Conservation (phyloP, 1,284 basidiomycete species). For the Takashimella koratensis region DNA sequence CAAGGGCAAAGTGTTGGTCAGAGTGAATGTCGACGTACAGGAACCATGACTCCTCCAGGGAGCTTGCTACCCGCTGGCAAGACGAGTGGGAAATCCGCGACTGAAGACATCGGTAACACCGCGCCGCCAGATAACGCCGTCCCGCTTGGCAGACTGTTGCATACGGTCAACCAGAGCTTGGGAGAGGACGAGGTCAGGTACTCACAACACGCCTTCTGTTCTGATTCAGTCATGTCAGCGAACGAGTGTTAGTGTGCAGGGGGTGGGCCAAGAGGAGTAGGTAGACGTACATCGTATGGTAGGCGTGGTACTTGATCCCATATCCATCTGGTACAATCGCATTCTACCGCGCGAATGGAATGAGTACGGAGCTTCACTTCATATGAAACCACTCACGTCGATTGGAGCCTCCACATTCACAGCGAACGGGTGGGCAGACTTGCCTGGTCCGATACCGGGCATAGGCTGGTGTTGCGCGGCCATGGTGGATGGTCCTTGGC, state of each 20-base stretch:
- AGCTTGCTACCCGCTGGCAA: constrained; percentile 32
- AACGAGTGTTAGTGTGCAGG: neutral
- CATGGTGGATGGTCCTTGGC: no score
- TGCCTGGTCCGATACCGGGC: constrained; percentile 31
- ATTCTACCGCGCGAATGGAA: no score
- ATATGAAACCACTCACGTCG: constrained; percentile 37
- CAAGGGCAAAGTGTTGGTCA: neutral
- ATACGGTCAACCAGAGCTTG: constrained; percentile 4
- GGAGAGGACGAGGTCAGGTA: neutral
- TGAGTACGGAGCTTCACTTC: no score
- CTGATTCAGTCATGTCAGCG: constrained; percentile 11
- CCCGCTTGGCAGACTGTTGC: constrained; percentile 30
- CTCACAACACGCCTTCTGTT: constrained; percentile 42
- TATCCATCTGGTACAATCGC: constrained; percentile 42
- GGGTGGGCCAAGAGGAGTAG: neutral
- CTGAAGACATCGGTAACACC: constrained; percentile 38
- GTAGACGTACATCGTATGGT: constrained; percentile 39
- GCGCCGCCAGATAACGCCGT: constrained; percentile 39
- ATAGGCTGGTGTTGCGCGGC: neutral
- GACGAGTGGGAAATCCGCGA: constrained; percentile 40
- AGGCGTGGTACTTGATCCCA: constrained; percentile 43
- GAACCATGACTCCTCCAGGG: constrained; percentile 41
- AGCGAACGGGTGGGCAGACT: constrained; percentile 39
- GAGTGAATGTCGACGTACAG: constrained; percentile 20
- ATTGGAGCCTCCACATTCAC: constrained; percentile 38